A percentile compares a stretch with the other conserved stretches of the same genome.
Evolutionary conservation across 2,329 filamentous ascomycete species (phyloP).

Genomic region (Metarhizium anisopliae): DNA sequence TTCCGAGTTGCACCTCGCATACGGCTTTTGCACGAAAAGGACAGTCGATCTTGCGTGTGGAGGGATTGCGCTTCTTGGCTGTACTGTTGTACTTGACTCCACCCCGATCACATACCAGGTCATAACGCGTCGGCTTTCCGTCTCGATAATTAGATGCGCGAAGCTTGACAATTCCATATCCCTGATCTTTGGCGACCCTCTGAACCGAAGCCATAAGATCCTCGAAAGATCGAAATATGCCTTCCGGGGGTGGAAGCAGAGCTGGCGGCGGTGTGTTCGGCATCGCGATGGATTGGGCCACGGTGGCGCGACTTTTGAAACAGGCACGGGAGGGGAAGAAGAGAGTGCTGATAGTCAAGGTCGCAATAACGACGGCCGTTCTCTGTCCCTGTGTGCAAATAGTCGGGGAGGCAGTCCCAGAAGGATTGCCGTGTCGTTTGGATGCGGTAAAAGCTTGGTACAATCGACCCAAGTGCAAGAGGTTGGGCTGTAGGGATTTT

Average conservation of each 20-base stretch:
- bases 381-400: neutral
- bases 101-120: constrained; percentile 53
- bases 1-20: constrained; percentile 52
- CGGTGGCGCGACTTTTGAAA: constrained; percentile 18
- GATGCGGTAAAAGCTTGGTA: constrained; percentile 4
- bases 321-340: constrained; percentile 7
- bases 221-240: constrained; percentile 51
- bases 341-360: neutral
- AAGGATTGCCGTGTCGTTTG: constrained; percentile 1
- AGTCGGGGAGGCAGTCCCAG: neutral
- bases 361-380: neutral
- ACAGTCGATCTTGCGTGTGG: constrained; percentile 55
- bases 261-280: constrained; percentile 37
- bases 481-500: constrained; percentile 31
- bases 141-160: constrained; percentile 56
- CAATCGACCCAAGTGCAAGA: constrained; percentile 15
- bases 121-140: constrained; percentile 52
- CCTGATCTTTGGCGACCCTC: constrained; percentile 51
- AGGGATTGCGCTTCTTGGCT: constrained; percentile 55
- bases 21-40: constrained; percentile 56
- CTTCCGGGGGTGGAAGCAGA: constrained; percentile 48
- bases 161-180: constrained; percentile 54
- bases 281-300: constrained; percentile 30
- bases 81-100: constrained; percentile 58
- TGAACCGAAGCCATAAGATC: constrained; percentile 50